These are phyloP conservation scores for Berberis vulgaris DNA, from an alignment of 164 flowering plant species.

Conservation along the genomic window DNA sequence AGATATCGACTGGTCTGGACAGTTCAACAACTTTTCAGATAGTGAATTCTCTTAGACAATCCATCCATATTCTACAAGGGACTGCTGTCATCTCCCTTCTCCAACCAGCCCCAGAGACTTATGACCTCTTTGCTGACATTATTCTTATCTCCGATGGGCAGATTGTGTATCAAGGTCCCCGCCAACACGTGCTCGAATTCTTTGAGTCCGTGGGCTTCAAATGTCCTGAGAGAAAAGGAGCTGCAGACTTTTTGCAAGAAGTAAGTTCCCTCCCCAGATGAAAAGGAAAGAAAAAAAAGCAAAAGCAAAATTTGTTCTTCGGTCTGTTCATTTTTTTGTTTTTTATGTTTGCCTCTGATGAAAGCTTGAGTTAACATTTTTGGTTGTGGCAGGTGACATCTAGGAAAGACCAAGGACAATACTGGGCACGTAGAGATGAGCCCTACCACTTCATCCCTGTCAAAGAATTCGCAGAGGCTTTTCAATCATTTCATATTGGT, in stretches of 20 bases:
- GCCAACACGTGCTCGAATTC: constrained; percentile 6
- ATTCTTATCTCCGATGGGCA: constrained; percentile 66
- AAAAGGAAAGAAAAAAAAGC: too few relatives aligned
- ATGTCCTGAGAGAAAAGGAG: constrained; percentile 11
- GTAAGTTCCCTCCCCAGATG: not conserved
- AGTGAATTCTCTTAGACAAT: constrained; percentile 49
- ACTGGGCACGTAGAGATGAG: constrained; percentile 38
- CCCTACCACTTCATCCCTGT: constrained; percentile 35
- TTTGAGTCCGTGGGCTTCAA: constrained; percentile 10
- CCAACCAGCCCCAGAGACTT: constrained; percentile 88
- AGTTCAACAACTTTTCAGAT: constrained; percentile 75
- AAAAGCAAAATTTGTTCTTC: too few relatives aligned
- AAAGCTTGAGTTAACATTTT: not conserved
- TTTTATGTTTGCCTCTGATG: not conserved
- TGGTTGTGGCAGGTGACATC: constrained; percentile 46
- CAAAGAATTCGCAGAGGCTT: constrained; percentile 45
- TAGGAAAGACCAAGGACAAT: constrained; percentile 55
- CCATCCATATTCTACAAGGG: constrained; percentile 47
- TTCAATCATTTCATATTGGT: constrained; percentile 46
- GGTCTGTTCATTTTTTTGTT: too few relatives aligned
- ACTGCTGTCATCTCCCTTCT: constrained; percentile 71
- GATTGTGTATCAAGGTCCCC: constrained; percentile 46
- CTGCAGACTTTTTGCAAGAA: constrained; percentile 20
- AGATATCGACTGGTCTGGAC: constrained; percentile 81
- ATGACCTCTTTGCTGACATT: constrained; percentile 67